phyloP scores from a whole-genome alignment of 2,329 filamentous ascomycete genomes.

The Huntiella omanensis region DNA sequence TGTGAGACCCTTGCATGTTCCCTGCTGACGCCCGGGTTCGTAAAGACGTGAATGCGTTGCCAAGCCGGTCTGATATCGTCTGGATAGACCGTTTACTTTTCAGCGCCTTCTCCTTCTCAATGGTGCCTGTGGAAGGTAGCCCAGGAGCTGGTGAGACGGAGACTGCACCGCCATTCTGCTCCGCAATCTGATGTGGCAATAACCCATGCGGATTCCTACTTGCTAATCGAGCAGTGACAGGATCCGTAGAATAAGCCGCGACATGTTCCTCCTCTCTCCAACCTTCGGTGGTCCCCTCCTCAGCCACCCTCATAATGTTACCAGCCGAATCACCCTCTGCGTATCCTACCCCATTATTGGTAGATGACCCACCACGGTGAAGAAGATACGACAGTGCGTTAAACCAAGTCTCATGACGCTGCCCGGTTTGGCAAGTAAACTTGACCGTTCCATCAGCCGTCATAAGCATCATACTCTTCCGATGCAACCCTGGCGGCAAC shows the following conservation, averaged over 20 bases:
- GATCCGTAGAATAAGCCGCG: conserved; percentile 6
- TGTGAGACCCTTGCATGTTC: conserved; percentile 1
- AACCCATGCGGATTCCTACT: conserved; percentile 13
- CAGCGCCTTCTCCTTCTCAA: conserved; percentile 14
- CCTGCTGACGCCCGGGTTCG: conserved; percentile 26
- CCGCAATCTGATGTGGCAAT: conserved; percentile 30
- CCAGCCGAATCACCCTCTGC: conserved; percentile 38
- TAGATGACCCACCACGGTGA: conserved; percentile 49
- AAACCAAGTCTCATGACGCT: conserved; percentile 96
- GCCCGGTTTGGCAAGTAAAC: conserved; percentile 84
- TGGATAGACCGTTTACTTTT: conserved; percentile 20
- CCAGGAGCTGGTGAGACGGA: not conserved
- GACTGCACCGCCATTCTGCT: conserved; percentile 6
- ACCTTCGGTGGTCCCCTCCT: conserved; percentile 67
- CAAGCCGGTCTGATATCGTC: conserved; percentile 38
- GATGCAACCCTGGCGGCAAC: conserved; percentile 81
- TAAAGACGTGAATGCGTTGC: conserved; percentile 32
- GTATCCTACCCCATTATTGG: not conserved
- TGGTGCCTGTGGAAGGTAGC: conserved; percentile 17
- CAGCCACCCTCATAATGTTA: conserved; percentile 40
- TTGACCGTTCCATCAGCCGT: conserved; percentile 79
- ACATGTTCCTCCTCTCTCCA: conserved; percentile 13
- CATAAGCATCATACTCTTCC: conserved; percentile 79
- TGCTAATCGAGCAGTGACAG: conserved; percentile 3
- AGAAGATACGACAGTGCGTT: conserved; percentile 89